Conservation (phyloP, 371 early-diverging fungal species). For the Dichotomocladium elegans region DNA sequence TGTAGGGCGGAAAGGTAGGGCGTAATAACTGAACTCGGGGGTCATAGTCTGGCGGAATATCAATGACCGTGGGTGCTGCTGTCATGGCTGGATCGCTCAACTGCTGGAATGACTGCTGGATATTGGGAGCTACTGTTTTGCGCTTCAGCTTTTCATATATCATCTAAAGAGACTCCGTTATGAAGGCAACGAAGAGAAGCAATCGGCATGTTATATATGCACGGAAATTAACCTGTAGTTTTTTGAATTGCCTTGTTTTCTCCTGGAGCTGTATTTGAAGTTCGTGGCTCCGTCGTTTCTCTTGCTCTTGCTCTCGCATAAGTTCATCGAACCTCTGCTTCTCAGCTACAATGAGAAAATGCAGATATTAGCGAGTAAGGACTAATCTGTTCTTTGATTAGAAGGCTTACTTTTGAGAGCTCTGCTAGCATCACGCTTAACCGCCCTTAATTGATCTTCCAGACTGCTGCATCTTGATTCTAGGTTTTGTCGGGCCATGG, state of each 20-base stretch:
- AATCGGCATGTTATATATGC: not conserved
- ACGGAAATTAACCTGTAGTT: conserved; percentile 44
- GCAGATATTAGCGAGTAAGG: no score
- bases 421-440: conserved; percentile 47
- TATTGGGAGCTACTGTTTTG: conserved; percentile 30
- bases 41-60: no score
- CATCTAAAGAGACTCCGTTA: conserved; percentile 17
- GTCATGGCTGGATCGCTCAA: not conserved
- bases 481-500: conserved; percentile 50
- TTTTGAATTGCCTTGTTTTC: conserved; percentile 65
- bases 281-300: conserved; percentile 48
- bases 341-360: no score
- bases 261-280: conserved; percentile 56
- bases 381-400: no score
- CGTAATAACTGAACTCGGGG: no score
- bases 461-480: conserved; percentile 43
- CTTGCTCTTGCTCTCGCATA: conserved; percentile 51
- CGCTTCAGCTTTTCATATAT: conserved; percentile 62
- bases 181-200: no score
- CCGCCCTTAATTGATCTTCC: conserved; percentile 46
- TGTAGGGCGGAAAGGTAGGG: no score
- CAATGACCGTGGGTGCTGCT: not conserved
- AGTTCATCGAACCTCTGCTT: not conserved
- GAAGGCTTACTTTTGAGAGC: conserved; percentile 46
- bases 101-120: conserved; percentile 16